Evolutionary conservation across 1,139 yeast species (phyloP), one percentile per base, ranked within the genome.

Genomic region (Fermentozyma sake): DNA sequence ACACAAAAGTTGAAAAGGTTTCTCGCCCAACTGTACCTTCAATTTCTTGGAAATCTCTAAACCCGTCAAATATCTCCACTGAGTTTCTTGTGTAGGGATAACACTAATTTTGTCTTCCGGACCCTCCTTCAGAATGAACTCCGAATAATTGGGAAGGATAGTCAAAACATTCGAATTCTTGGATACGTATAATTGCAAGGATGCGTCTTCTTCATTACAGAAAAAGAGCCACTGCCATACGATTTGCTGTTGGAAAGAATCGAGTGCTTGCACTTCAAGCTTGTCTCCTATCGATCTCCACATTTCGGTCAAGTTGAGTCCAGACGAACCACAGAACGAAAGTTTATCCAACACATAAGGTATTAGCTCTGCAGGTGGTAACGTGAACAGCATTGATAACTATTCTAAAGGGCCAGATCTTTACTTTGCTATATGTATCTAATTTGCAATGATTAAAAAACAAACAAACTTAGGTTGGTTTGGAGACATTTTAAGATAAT

Each of bases 171-270:
- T 22, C 10, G 35, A 38, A 11, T 42, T 37, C 7, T 39, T 42
- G 4, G 48, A 34, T 5, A 52, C 42, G 28, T 46, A 48, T 15
- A 55, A 35, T 23, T 35, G 43, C 11, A 43, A 41, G 3, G 33
- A 20, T 3, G 31, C 25, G 9, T 27, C 29, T 16, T 42, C 41
- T n/a, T 41, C 49, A 11, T 44, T 39, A 18, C 42, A 41, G 34
- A 51, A 55, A 31, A 61, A 61, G 14, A 63, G 29, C 69, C 69
- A 62, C 33, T 55, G 57, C 70, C 70, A 63, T 11, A 63, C 50
- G 5, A 55, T 46, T 36, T 52, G 57, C 37, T 61, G 61, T 32
- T 57, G 62, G 40, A 61, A 62, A 5, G 39, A 39, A 42, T 63
- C 68, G 8, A 61, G 23, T 14, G 31, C 31, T 2, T 31, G 27